Evolutionary conservation across 75 land plant species (phyloP).

Genomic region (Pinus albicaulis): DNA sequence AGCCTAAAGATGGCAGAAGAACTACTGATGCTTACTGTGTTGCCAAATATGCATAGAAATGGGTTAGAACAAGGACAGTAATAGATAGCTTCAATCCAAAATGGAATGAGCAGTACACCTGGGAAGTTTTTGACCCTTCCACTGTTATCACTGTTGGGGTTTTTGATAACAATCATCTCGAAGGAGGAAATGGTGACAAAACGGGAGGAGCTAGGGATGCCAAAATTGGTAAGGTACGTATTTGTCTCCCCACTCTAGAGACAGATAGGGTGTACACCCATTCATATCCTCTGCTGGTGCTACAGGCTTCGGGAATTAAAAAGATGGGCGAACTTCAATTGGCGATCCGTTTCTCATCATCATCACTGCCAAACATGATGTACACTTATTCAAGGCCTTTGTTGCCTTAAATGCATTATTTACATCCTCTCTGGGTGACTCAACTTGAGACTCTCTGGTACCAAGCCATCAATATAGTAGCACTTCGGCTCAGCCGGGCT

Average conservation of each 20-base stretch:
- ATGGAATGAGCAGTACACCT: constrained; percentile 33
- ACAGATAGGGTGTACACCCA: constrained; percentile 73
- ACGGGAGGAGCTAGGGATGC: constrained; percentile 25
- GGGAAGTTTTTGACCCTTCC: constrained; percentile 31
- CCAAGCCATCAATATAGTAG: constrained; percentile 65
- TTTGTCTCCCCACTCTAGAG: constrained; percentile 75
- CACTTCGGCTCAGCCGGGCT: constrained; percentile 51
- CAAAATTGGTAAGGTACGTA: constrained; percentile 68
- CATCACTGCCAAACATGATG: constrained; percentile 56
- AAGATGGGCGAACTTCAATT: constrained; percentile 80
- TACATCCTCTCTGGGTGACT: constrained; percentile 47
- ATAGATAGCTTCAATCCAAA: constrained; percentile 20
- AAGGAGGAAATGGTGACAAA: constrained; percentile 12
- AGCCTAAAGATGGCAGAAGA: constrained; percentile 27
- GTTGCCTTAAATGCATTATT: constrained; percentile 79
- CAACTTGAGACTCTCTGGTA: constrained; percentile 60
- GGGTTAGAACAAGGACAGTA: constrained; percentile 23
- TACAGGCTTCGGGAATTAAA: constrained; percentile 69
- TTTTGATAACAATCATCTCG: constrained; percentile 17
- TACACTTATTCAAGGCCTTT: constrained; percentile 49
- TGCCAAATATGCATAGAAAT: constrained; percentile 27
- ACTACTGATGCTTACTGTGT: constrained; percentile 32
- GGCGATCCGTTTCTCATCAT: constrained; percentile 66
- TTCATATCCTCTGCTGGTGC: constrained; percentile 64
- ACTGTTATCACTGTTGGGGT: constrained; percentile 42